phyloP scores from a whole-genome alignment of 1,139 yeast genomes.

The Nadsonia starkeyi-henricii region DNA sequence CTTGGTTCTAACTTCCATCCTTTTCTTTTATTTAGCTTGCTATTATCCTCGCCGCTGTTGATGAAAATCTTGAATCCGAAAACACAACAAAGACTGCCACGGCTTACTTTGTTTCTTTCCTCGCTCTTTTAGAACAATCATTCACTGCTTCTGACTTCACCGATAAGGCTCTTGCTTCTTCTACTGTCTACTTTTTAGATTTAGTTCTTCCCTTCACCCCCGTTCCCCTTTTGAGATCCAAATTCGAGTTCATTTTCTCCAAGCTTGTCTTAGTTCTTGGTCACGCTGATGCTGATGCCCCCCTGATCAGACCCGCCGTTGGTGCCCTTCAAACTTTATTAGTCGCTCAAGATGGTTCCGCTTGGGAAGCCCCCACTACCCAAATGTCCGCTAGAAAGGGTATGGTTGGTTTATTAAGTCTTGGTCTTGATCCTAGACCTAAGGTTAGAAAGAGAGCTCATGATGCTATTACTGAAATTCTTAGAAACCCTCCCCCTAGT shows the following conservation, averaged over 20 bases:
- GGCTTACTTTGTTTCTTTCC: constrained; percentile 72
- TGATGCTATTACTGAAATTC: constrained; percentile 57
- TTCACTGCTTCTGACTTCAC: constrained; percentile 34
- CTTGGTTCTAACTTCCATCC: neutral
- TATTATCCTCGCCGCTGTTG: constrained; percentile 72
- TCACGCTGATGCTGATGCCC: constrained; percentile 62
- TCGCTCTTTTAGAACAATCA: constrained; percentile 69
- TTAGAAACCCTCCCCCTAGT: constrained; percentile 65
- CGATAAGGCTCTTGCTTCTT: constrained; percentile 50
- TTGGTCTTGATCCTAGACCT: constrained; percentile 81
- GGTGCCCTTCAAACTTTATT: constrained; percentile 75
- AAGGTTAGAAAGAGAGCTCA: constrained; percentile 92
- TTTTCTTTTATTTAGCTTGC: constrained; percentile 27
- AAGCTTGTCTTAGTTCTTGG: constrained; percentile 74
- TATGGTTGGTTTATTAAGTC: constrained; percentile 61
- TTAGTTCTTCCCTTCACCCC: constrained; percentile 67
- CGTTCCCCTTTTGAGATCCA: constrained; percentile 48
- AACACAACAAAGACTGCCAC: constrained; percentile 41
- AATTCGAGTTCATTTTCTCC: constrained; percentile 63
- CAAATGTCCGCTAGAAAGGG: constrained; percentile 73
- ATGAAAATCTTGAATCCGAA: constrained; percentile 70
- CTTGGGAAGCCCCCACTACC: constrained; percentile 43
- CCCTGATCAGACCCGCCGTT: constrained; percentile 66
- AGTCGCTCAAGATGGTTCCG: constrained; percentile 62
- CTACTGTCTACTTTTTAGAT: constrained; percentile 74